These are phyloP conservation scores for Cercospora zeina DNA, from an alignment of 2,329 filamentous ascomycete genomes.

Conservation along the genomic window DNA sequence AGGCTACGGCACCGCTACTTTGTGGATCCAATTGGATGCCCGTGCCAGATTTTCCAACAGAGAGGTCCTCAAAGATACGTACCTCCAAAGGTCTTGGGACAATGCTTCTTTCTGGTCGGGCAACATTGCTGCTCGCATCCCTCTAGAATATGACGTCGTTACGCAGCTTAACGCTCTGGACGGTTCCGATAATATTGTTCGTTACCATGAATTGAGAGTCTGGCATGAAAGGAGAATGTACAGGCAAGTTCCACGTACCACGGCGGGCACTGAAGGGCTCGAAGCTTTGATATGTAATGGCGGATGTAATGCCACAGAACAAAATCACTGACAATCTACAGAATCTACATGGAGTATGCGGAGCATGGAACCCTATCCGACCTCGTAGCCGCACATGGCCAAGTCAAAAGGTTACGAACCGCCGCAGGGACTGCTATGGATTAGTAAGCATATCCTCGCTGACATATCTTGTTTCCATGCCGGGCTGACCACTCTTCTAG, in stretches of 20 bases:
- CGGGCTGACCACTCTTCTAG: neutral
- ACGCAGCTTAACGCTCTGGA: neutral
- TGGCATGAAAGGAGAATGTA: neutral
- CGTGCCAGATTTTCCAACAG: neutral
- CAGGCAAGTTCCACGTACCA: neutral
- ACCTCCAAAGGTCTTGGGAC: neutral
- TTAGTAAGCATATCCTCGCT: neutral
- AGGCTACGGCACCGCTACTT: neutral
- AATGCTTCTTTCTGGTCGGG: constrained; percentile 4
- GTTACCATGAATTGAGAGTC: neutral
- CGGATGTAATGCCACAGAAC: neutral
- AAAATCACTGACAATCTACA: neutral
- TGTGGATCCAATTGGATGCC: neutral
- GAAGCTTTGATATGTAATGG: neutral
- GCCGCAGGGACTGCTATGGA: neutral
- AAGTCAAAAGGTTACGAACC: neutral
- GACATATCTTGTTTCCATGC: neutral
- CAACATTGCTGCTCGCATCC: neutral
- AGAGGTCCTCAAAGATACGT: neutral
- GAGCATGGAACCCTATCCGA: neutral
- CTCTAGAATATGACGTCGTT: neutral
- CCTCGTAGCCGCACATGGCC: neutral
- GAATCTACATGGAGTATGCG: constrained; percentile 11
- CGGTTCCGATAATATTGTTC: constrained; percentile 3
- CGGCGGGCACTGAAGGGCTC: neutral